These are phyloP conservation scores for Beauveria medogensis DNA, from an alignment of 2,329 filamentous ascomycete species.

Conservation along the genomic window DNA sequence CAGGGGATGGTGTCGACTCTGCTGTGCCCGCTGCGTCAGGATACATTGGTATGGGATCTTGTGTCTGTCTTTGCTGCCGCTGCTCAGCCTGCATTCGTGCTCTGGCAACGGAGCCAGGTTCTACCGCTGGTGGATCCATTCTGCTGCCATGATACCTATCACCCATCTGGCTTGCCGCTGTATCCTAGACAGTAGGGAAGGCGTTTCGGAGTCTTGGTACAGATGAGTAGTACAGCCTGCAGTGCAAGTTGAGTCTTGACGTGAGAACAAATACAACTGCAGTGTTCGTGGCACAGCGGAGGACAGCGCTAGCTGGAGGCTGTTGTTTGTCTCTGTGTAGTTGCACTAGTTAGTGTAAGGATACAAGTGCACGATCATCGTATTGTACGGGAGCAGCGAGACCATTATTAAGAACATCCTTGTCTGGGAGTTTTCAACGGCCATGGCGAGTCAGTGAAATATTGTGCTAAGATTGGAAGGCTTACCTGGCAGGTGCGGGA, in stretches of 20 bases:
- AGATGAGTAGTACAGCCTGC: background rate
- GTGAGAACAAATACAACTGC: background rate
- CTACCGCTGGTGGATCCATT: conserved; percentile 4
- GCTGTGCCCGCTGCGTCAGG: background rate
- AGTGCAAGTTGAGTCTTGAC: background rate
- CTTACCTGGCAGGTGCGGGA: background rate
- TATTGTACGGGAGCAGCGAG: background rate
- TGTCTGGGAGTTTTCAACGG: background rate
- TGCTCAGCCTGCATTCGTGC: conserved; percentile 1
- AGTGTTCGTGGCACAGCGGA: background rate
- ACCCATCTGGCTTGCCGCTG: conserved; percentile 1
- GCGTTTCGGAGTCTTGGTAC: background rate
- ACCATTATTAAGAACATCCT: background rate
- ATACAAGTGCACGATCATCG: background rate
- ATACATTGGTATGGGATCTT: conserved; percentile 12
- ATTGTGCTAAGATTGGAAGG: background rate
- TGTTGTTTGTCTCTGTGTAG: background rate
- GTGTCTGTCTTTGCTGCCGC: conserved; percentile 8
- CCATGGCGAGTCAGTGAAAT: background rate
- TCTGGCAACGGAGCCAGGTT: conserved; percentile 9
- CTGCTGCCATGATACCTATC: conserved; percentile 5
- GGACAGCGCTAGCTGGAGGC: background rate
- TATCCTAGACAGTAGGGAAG: background rate
- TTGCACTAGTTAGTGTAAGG: background rate
- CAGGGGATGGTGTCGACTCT: conserved; percentile 6